These are phyloP conservation scores for Triticum aestivum DNA, from an alignment of 176 grass and related monocot species.

Conservation along the genomic window DNA sequence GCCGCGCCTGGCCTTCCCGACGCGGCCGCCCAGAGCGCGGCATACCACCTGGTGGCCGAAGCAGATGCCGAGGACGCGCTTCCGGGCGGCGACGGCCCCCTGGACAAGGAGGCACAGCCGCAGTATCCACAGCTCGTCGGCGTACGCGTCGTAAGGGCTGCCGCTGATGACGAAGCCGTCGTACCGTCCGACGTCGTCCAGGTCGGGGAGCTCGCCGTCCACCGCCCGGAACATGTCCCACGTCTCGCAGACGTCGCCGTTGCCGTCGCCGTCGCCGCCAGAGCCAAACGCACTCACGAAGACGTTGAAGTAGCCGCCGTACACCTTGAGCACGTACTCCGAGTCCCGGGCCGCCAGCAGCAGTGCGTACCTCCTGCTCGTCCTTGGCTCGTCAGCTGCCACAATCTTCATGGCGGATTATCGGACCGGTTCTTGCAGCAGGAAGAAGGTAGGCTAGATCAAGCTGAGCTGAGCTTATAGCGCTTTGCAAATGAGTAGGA, in stretches of 20 bases:
- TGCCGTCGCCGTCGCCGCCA: neutral
- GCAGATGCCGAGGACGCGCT: conserved; percentile 80
- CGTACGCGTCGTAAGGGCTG: conserved; percentile 76
- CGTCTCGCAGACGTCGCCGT: conserved; percentile 35
- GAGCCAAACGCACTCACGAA: conserved; percentile 58
- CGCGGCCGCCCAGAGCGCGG: conserved; percentile 70
- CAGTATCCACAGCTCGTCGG: conserved; percentile 66
- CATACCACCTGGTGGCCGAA: conserved; percentile 96
- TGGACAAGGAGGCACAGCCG: conserved; percentile 58
- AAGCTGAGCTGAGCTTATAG: neutral
- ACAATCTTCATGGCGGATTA: conserved; percentile 33
- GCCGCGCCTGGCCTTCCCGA: conserved; percentile 37
- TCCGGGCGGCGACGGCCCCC: conserved; percentile 47
- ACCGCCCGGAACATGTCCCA: conserved; percentile 83
- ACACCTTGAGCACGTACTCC: conserved; percentile 73
- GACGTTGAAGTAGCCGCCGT: conserved; percentile 79
- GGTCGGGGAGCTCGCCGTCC: conserved; percentile 60
- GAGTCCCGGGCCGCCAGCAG: conserved; percentile 80
- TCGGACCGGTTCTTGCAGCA: neutral
- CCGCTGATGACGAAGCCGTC: conserved; percentile 93
- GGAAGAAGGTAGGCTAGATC: neutral
- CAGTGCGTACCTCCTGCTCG: conserved; percentile 53
- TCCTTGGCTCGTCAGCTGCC: neutral
- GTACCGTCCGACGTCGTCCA: conserved; percentile 40
- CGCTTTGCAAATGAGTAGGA: neutral